A percentile compares a stretch with the other conserved stretches of the same genome.
Conservation (phyloP, 164 flowering plant genomes). For the Sedum album region DNA sequence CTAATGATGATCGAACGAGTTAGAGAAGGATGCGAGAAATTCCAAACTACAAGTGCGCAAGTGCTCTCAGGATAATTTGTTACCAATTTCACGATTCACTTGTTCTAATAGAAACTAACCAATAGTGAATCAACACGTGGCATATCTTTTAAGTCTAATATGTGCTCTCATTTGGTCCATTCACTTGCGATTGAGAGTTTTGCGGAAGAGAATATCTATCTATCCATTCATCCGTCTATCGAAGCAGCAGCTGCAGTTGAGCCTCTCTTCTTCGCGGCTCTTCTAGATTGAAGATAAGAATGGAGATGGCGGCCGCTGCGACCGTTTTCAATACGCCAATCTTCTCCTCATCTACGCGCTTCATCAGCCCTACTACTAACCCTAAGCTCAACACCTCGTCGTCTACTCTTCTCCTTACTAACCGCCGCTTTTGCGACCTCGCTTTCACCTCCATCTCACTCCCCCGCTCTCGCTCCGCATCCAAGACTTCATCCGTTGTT, state of each 20-base stretch:
- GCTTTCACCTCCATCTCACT: not conserved
- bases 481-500: not conserved
- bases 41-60: too few relatives aligned
- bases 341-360: not conserved
- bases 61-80: too few relatives aligned
- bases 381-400: not conserved
- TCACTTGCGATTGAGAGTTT: not conserved
- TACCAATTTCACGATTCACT: too few relatives aligned
- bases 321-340: not conserved
- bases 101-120: too few relatives aligned
- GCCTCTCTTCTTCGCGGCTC: constrained; percentile 6
- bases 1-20: too few relatives aligned
- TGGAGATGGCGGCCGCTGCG: constrained; percentile 4
- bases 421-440: not conserved
- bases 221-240: not conserved
- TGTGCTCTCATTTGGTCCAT: not conserved
- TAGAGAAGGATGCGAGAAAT: too few relatives aligned
- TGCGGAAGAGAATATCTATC: not conserved
- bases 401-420: not conserved
- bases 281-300: not conserved
- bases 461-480: not conserved
- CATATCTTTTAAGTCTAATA: too few relatives aligned
- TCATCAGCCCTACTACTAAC: not conserved
- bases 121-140: not conserved
- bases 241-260: not conserved